Evolutionary conservation across 768 basidiomycete species (phyloP), one percentile per base, ranked within the genome.

Genomic region (Vishniacozyma victoriae): DNA sequence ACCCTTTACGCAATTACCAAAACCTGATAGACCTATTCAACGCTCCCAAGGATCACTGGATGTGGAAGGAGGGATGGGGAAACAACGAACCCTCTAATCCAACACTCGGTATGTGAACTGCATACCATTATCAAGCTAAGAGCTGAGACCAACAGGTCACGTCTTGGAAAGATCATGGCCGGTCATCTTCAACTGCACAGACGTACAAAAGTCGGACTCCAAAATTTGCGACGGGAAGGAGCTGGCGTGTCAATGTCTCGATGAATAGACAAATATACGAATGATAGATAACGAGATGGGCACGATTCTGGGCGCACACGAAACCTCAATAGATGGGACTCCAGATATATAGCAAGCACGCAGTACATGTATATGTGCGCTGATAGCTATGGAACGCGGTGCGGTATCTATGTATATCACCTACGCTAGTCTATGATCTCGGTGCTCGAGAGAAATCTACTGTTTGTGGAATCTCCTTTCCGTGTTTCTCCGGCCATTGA

Each of bases 91-190:
- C 59, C 7, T 55, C 47, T 2, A 57, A 62, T 50, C 64, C 64
- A 13, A 62, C 60, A 3, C 40, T 58, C 12, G 60, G 64, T 59
- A 15, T 18, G 13, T 9, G 37, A 7, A 33, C 31, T 9, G 12
- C 12, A 12, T 39, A 7, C 41, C 37, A 38, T 38, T 13, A 38
- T 18, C 9, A 11, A 9, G 37, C 18, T 38, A 5, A 24, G 16
- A 4, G 3, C 14, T 41, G n/a, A 9, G 24, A n/a, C 15, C 5
- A 5, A n/a, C 31, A 41, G 67, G 67, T 0, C 67, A 72, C 38
- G 55, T 60, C 3, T 43, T 68, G 25, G 68, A 70, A 46, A 42
- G 68, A 19, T 50, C 63, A 5, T 70, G 68, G 68, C 68, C 68
- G 3, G 39, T 57, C 25, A 61, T 67, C 16, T 65, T 70, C 36